Conservation (phyloP, 495 filamentous ascomycete species). For the Apiosordaria backusii region DNA sequence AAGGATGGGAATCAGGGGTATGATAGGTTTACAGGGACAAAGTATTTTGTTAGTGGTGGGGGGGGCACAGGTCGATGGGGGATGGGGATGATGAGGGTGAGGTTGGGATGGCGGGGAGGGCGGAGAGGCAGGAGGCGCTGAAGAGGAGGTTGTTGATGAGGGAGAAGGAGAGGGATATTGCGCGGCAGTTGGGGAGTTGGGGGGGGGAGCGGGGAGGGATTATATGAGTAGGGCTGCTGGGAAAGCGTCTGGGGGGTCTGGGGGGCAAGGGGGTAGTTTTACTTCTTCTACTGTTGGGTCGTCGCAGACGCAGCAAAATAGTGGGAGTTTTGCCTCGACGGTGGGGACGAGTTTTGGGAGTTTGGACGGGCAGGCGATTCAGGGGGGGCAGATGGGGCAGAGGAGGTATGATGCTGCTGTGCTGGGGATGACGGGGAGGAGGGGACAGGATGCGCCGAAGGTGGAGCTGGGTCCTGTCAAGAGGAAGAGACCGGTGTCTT, state of each 20-base stretch:
- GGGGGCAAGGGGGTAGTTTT: background rate
- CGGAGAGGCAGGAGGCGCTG: constrained; percentile 61
- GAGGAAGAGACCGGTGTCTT: constrained; percentile 6
- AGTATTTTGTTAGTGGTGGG: constrained; percentile 51
- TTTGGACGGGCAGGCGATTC: constrained; percentile 11
- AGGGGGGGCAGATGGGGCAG: background rate
- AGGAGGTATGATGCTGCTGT: constrained; percentile 42
- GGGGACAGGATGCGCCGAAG: constrained; percentile 43
- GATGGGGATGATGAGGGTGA: constrained; percentile 64
- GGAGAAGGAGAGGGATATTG: constrained; percentile 79
- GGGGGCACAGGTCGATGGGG: constrained; percentile 48
- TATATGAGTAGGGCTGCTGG: constrained; percentile 56
- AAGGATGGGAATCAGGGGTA: constrained; percentile 39
- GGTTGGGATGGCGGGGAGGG: constrained; percentile 48
- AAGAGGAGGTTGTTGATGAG: constrained; percentile 65
- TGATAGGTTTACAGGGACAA: constrained; percentile 55
- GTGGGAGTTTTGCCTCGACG: background rate
- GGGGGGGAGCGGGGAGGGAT: constrained; percentile 70
- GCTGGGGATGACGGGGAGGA: constrained; percentile 56
- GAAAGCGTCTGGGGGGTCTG: background rate
- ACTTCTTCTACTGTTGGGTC: background rate
- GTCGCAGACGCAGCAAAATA: background rate
- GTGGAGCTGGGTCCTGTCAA: constrained; percentile 62
- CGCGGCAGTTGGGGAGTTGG: constrained; percentile 58
- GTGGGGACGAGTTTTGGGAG: constrained; percentile 4